Conservation (phyloP, 805 yeast species). For the Starmerella scarabaei region DNA sequence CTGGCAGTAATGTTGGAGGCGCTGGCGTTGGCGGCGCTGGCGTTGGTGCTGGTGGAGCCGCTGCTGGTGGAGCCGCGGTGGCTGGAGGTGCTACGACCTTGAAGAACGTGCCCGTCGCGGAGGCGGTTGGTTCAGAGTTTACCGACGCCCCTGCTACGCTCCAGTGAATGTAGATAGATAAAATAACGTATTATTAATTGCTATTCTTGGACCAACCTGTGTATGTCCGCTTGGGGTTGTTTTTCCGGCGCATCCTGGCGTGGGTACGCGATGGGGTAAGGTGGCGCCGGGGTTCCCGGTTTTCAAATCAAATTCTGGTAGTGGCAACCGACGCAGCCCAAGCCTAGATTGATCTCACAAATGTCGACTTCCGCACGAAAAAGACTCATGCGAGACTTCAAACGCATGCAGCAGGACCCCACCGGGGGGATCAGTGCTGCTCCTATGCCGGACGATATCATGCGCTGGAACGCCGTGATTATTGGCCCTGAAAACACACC, state of each 20-base stretch:
- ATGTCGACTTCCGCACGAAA: conserved; percentile 99
- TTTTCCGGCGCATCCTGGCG: no score
- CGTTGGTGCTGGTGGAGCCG: background rate
- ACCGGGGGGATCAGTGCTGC: conserved; percentile 97
- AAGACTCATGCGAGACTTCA: conserved; percentile 96
- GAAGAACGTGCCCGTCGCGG: no score
- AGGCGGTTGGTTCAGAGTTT: background rate
- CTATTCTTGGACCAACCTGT: no score
- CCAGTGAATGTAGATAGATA: background rate
- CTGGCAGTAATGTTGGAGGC: no score
- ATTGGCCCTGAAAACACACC: conserved; percentile 97
- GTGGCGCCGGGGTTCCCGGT: no score
- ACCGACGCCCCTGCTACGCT: conserved; percentile 4
- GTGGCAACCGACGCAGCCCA: no score
- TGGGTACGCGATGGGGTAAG: no score
- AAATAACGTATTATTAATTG: background rate
- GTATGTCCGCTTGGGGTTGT: no score
- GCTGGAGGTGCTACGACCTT: conserved; percentile 9
- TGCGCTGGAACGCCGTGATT: conserved; percentile 96
- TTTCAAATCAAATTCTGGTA: no score
- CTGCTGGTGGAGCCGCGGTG: background rate
- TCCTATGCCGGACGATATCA: conserved; percentile 91
- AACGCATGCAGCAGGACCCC: conserved; percentile 96
- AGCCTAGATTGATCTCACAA: no score
- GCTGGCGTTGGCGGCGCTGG: background rate